Conservation (phyloP, 495 filamentous ascomycete genomes). For the Aspergillus nanangensis region DNA sequence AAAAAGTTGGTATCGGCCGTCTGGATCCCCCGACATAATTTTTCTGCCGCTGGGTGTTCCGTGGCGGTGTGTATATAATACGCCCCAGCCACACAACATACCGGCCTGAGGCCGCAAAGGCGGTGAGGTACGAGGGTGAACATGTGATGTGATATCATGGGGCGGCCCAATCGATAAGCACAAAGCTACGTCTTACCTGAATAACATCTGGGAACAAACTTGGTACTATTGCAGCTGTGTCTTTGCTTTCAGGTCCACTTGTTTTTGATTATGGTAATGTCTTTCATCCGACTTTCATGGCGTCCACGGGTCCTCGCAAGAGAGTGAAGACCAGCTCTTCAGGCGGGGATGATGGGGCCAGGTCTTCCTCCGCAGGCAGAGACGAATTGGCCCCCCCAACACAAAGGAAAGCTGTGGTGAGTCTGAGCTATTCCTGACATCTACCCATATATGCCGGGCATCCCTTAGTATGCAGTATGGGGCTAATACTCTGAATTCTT, state of each 20-base stretch:
- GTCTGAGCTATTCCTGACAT: too few species aligned
- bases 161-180: conserved; percentile 2
- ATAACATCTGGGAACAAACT: too few species aligned
- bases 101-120: conserved; percentile 24
- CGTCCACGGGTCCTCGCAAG: conserved; percentile 58
- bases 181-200: not conserved
- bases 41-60: conserved; percentile 5
- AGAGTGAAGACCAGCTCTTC: conserved; percentile 56
- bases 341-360: conserved; percentile 33
- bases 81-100: conserved; percentile 3
- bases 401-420: conserved; percentile 27
- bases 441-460: too few species aligned
- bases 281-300: conserved; percentile 27
- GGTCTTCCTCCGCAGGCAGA: conserved; percentile 14
- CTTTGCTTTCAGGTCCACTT: too few species aligned
- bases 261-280: conserved; percentile 31
- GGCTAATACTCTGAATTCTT: too few species aligned
- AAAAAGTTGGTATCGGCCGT: conserved; percentile 15
- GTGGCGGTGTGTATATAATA: conserved; percentile 7
- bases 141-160: conserved; percentile 38
- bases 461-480: too few species aligned
- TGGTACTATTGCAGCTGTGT: too few species aligned
- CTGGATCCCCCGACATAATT: conserved; percentile 10
- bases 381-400: conserved; percentile 28
- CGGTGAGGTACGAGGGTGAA: conserved; percentile 10